Evolutionary conservation across 2,329 filamentous ascomycete species (phyloP), one percentile per base, ranked within the genome.

Genomic region (Fusarium pseudonygamai): DNA sequence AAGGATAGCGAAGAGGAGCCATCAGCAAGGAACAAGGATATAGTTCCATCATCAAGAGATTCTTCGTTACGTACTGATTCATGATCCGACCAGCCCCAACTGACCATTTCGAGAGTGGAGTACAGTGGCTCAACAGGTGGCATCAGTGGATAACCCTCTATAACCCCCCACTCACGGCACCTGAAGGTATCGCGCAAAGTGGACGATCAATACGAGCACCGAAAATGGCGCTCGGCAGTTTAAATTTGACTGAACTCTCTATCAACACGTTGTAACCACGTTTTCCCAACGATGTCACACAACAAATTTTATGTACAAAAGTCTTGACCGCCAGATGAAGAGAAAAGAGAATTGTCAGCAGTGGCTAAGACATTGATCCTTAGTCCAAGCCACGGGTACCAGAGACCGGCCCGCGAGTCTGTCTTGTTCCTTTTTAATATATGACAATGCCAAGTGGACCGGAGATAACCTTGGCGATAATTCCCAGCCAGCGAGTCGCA

Each of bases 331-430:
- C 49, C 1, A 36, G 49, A 36, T 52, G 2, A 9, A 11, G 32
- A 30, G 11, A 18, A 30, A 20, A 24, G 22, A 30, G 8, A 4
- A 24, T 28, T 45, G 13, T 18, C n/a, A 47, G 30, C 24, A 43
- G 30, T 49, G 34, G 50, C 50, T 40, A 28, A 40, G 24, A 55
- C 34, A 55, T 36, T 28, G 15, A 11, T 20, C 14, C 10, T 32
- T 47, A 34, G 30, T 16, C 18, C 30, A 18, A 50, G 61, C 40
- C 37, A 30, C 9, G 18, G 30, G 24, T 24, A 13, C 57, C 47
- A 28, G 40, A 18, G 22, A 55, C 52, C 69, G 69, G 69, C 45
- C 69, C 69, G 69, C 22, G 40, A 52, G 30, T 37, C 47, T 14
- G 15, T 24, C 7, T 16, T 20, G 10, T 39, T 13, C 20, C 11